Evolutionary conservation across 164 flowering plant genomes (phyloP), one percentile per base, ranked within the genome.

Genomic region (Akebia trifoliata): DNA sequence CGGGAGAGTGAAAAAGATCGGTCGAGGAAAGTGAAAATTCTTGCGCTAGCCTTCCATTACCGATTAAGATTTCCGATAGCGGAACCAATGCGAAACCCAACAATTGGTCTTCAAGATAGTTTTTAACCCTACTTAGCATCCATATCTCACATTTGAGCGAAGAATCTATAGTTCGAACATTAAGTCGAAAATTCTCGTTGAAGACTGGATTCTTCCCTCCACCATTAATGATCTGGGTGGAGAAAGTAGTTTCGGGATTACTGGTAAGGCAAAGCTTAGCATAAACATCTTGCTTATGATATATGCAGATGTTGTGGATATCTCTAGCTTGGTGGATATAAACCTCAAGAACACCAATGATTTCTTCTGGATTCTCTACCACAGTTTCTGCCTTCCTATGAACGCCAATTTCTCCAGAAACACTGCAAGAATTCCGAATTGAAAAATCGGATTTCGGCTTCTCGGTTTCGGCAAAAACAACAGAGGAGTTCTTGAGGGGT

Each of bases 241-340:
- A 83, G 51, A 81, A 78, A 1, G 87, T 50, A 32, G 32, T 67
- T 20, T 90, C 86, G 6, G 96, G 97, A 63, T 87, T 79, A 64
- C 76, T 78, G 15, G 95, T 83, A 47, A 90, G 76, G 62, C 78
- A 87, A 54, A 90, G 66, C 80, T 90, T 94, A n/a, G 99, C 96
- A 72, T 90, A 93, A 30, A 90, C 97, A 80, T 93, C 99, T 73
- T 93, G 99, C 60, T 93, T 90, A 36, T 93, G 96, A 73, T 93
- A 93, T 60, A 93, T 93, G 81, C 97, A 93, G 60, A 93, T 84
- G 82, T 93, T 93, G 26, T 90, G 96, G 54, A 93, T 83, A 67
- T 90, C 96, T 65, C 95, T 80, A 4, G 99, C 99, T 54, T 84
- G 90, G 57, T 93, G 89, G 21, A 93, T 60, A 65, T 58, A 81